Percentiles rank a stretch among this genome's conserved stretches.
These are phyloP conservation scores for Brasenia schreberi DNA, from an alignment of 164 flowering plant species.

Conservation along the genomic window DNA sequence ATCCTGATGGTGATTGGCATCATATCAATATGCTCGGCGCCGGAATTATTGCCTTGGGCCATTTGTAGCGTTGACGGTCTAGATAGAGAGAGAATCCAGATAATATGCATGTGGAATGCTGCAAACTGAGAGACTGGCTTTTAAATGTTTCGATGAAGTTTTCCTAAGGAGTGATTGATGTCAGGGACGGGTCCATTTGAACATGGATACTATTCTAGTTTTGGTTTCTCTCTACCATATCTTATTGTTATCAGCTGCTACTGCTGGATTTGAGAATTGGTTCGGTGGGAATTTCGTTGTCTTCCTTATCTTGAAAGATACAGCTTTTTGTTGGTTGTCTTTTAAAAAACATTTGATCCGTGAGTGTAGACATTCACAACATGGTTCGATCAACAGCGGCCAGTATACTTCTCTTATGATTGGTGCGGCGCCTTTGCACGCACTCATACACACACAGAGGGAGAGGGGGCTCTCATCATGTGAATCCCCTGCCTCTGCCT, in stretches of 20 bases:
- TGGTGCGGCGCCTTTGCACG: too few species aligned
- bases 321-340: not conserved
- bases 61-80: not conserved
- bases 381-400: too few species aligned
- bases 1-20: not conserved
- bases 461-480: too few species aligned
- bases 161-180: conserved; percentile 6
- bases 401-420: too few species aligned
- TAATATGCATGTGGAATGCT: conserved; percentile 2
- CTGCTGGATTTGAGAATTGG: not conserved
- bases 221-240: not conserved
- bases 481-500: too few species aligned
- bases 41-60: not conserved
- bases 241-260: not conserved
- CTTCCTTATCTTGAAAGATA: not conserved
- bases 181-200: conserved; percentile 6
- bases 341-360: too few species aligned
- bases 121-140: not conserved
- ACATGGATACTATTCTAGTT: conserved; percentile 3
- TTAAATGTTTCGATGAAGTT: conserved; percentile 3
- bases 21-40: not conserved
- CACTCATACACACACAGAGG: too few species aligned
- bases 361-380: too few species aligned
- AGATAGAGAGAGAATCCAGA: conserved; percentile 1
- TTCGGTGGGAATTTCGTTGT: not conserved